Evolutionary conservation across 2,329 filamentous ascomycete species (phyloP).

Genomic region (Lachnellula arida): DNA sequence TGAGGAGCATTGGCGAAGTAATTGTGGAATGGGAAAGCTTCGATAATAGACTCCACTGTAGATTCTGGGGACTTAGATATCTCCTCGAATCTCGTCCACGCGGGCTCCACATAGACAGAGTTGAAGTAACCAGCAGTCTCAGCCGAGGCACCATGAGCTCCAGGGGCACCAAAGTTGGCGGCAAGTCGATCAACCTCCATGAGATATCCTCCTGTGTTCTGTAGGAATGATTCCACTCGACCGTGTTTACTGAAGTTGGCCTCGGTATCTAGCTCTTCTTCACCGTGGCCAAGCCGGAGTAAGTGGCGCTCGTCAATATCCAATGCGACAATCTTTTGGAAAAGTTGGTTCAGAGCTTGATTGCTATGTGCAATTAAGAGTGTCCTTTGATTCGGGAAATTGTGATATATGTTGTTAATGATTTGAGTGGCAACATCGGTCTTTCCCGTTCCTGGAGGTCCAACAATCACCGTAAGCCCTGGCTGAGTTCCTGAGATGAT

Average conservation of each 20-base stretch:
- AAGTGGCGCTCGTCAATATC: constrained; percentile 96
- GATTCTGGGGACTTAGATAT: constrained; percentile 51
- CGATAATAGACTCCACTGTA: constrained; percentile 57
- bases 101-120: constrained; percentile 80
- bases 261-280: constrained; percentile 86
- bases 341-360: constrained; percentile 93
- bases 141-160: constrained; percentile 92
- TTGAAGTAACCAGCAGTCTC: constrained; percentile 98
- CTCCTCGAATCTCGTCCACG: constrained; percentile 82
- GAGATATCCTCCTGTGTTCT: constrained; percentile 75
- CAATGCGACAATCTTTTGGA: constrained; percentile 93
- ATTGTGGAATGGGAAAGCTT: constrained; percentile 77
- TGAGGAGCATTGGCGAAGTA: constrained; percentile 88
- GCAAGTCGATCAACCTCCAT: constrained; percentile 83
- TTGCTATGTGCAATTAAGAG: constrained; percentile 95
- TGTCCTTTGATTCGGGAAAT: constrained; percentile 89
- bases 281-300: constrained; percentile 86
- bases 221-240: constrained; percentile 89
- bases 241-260: constrained; percentile 90
- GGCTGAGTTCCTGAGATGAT: constrained; percentile 93
- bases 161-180: constrained; percentile 76
- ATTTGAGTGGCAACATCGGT: constrained; percentile 99
- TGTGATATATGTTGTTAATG: constrained; percentile 98
- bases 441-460: constrained; percentile 94
- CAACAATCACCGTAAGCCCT: constrained; percentile 88